Base-by-base conservation (phyloP, 352 stramenopile genomes). In the Pythium phragmiticola region DNA sequence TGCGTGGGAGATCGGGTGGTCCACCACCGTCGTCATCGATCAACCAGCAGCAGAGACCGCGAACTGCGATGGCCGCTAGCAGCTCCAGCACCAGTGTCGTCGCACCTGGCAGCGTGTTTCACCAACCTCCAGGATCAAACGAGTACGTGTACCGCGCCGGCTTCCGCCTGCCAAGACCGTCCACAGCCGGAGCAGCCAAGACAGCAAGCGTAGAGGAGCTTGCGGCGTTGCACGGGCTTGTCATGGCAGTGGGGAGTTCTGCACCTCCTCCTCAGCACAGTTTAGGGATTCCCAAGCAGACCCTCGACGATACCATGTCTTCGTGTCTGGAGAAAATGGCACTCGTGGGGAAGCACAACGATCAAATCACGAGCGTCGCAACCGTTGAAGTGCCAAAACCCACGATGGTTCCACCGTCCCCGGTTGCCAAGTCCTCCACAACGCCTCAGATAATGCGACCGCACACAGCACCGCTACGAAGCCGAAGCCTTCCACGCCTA, bases 61-160 rank as follows among this genome's bases (percentile, higher is more conserved):
- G 36, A 59, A 66, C 50, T 45, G 50, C 60, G 6, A 53, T 57
- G 58, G 11, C 33, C 14, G 21, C 28, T 2, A 36, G 19, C 16
- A 52, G 21, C 36, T 34, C 36, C 7, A 28, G 50, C 50, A 23
- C 13, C 7, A 13, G 30, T 5, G 30, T n/a, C 14, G 2, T 16
- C 3, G 0, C 36, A 21, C 28, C 26, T 23, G 41, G 54, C n/a
- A 60, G 54, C 42, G 26, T 60, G 37, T 43, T 87, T 14, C 76
- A 89, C 39, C 70, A 80, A 11, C 60, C 75, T 3, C 70, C 76
- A 17, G 80, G 80, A 3, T 66, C 72, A 17, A 70, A 54, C 13
- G 81, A 87, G 16, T 88, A 72, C 50, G 64, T 90, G 43, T 90
- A 90, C 28, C 71, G 81, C 23, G 78, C 72, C 0, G 81, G 81